Percentiles rank a stretch among this genome's conserved stretches.
These are phyloP conservation scores for Lomentospora prolificans DNA, from an alignment of 2,329 filamentous ascomycete genomes.

Conservation along the genomic window DNA sequence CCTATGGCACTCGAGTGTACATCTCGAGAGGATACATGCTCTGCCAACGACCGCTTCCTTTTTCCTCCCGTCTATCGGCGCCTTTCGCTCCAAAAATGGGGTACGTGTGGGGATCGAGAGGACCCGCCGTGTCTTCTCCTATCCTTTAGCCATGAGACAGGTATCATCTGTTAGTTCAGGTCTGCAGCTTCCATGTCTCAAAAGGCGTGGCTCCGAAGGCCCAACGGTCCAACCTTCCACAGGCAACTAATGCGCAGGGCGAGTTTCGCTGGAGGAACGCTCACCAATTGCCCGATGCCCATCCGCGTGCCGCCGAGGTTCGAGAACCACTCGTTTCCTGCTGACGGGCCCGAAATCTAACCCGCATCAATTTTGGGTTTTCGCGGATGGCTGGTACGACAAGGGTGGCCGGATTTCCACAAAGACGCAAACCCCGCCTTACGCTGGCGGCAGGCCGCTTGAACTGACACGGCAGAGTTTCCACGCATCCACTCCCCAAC, in stretches of 20 bases:
- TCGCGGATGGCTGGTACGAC: neutral
- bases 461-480: neutral
- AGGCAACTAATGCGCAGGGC: neutral
- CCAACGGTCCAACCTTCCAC: neutral
- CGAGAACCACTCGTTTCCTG: neutral
- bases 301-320: neutral
- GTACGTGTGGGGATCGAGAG: neutral
- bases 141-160: conserved; percentile 1
- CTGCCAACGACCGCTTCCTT: neutral
- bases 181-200: neutral
- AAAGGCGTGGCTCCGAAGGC: neutral
- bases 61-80: neutral
- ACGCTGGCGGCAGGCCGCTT: neutral
- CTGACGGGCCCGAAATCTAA: conserved; percentile 2
- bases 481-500: neutral
- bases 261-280: neutral
- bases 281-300: neutral
- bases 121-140: neutral
- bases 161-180: neutral
- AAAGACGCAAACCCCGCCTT: neutral
- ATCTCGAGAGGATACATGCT: neutral
- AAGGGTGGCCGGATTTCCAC: neutral
- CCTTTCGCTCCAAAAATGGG: conserved; percentile 1
- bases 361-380: neutral
- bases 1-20: neutral